phyloP scores from a whole-genome alignment of 2,329 filamentous ascomycete species.

The Fusarium tanahbumbuense region DNA sequence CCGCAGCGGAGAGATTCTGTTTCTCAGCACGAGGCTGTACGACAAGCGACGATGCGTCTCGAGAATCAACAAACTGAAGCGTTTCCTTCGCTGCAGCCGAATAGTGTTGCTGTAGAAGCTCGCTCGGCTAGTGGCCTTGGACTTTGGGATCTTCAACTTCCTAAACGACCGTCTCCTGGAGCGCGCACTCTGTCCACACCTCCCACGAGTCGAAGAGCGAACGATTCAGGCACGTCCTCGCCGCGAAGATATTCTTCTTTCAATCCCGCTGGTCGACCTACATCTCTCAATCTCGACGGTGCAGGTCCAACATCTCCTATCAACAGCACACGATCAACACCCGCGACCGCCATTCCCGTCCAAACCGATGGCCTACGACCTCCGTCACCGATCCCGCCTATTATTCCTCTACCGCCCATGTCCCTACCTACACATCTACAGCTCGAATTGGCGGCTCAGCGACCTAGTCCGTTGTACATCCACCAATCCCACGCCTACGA shows the following conservation, averaged over 20 bases:
- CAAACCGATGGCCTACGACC: conserved; percentile 49
- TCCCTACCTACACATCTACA: conserved; percentile 74
- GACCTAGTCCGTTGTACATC: conserved; percentile 74
- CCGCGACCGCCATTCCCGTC: conserved; percentile 45
- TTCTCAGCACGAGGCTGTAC: conserved; percentile 48
- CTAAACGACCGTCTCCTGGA: conserved; percentile 50
- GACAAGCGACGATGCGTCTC: conserved; percentile 47
- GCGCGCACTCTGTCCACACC: conserved; percentile 64
- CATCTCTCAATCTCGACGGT: conserved; percentile 55
- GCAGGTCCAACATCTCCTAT: conserved; percentile 38
- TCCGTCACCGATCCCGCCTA: conserved; percentile 63
- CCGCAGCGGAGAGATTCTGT: conserved; percentile 53
- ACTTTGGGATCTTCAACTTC: conserved; percentile 34
- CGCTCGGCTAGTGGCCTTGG: conserved; percentile 30
- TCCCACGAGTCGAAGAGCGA: conserved; percentile 58
- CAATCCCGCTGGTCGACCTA: conserved; percentile 57
- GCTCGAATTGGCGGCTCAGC: conserved; percentile 70
- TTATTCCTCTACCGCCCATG: conserved; percentile 73
- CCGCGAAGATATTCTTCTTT: conserved; percentile 65
- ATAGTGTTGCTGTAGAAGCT: conserved; percentile 44
- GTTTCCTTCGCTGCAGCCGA: conserved; percentile 36
- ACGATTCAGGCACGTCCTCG: conserved; percentile 46
- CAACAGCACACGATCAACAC: conserved; percentile 23
- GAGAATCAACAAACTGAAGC: conserved; percentile 25
- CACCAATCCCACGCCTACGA: conserved; percentile 68